Conservation (phyloP, 306 rosid species). For the Luffa acutangula region DNA sequence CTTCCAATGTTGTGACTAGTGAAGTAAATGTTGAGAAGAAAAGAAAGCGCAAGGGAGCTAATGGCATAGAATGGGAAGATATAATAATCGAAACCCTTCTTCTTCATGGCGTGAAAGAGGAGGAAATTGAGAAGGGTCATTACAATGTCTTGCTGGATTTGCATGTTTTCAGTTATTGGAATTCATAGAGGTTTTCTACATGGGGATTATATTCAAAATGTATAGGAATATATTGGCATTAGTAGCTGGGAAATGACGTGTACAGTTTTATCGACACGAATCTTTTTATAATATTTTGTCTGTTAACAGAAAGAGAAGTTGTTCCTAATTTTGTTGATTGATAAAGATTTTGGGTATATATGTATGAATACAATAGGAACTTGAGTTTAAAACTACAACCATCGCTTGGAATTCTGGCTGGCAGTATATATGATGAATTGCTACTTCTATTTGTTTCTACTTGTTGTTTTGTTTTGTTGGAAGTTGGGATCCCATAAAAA, state of each 20-base stretch:
- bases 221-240: not conserved
- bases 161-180: conserved; percentile 49
- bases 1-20: conserved; percentile 14
- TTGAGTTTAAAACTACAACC: not conserved
- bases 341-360: not conserved
- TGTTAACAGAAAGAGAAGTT: not conserved
- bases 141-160: conserved; percentile 51
- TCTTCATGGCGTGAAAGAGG: conserved; percentile 62
- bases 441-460: not conserved
- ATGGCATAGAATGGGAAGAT: conserved; percentile 69
- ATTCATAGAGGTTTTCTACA: conserved; percentile 10
- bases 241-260: not conserved
- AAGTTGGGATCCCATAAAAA: not conserved
- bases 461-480: not conserved
- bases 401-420: not conserved
- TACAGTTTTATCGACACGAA: not conserved
- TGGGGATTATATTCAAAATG: not conserved
- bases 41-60: conserved; percentile 25
- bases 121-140: conserved; percentile 82
- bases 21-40: conserved; percentile 20
- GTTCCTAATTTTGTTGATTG: not conserved
- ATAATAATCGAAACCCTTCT: conserved; percentile 66
- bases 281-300: not conserved
- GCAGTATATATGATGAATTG: not conserved
- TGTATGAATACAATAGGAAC: not conserved